Conservation (phyloP, 176 grass and related monocot species). For the Triticum aestivum region DNA sequence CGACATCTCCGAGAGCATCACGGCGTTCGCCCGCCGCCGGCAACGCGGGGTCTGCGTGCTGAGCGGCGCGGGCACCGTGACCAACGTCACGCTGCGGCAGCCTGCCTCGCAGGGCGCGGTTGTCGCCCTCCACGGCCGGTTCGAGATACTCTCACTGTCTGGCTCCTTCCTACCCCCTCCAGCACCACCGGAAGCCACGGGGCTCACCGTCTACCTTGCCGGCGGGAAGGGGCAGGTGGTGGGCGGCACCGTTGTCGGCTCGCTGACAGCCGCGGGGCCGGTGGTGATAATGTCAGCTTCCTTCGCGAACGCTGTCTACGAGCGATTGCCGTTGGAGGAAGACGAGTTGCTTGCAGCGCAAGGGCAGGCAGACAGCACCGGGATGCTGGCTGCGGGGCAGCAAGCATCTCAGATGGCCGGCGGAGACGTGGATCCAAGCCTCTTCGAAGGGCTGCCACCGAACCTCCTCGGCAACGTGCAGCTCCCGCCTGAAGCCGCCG, state of each 20-base stretch:
- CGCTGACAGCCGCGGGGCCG: conserved; percentile 51
- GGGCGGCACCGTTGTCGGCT: conserved; percentile 70
- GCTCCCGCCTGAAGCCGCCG: conserved; percentile 56
- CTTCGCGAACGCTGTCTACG: conserved; percentile 79
- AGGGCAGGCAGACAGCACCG: conserved; percentile 45
- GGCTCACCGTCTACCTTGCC: conserved; percentile 77
- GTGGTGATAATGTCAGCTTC: conserved; percentile 90
- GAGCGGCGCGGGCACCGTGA: conserved; percentile 65
- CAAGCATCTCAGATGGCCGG: conserved; percentile 45
- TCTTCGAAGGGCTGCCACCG: conserved; percentile 70
- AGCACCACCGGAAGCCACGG: conserved; percentile 70
- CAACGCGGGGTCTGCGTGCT: conserved; percentile 82
- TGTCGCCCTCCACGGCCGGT: conserved; percentile 69
- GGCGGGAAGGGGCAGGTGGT: conserved; percentile 83
- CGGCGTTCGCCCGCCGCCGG: conserved; percentile 68
- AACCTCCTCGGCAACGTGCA: conserved; percentile 82
- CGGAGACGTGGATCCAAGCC: conserved; percentile 43
- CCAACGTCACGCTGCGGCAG: conserved; percentile 73
- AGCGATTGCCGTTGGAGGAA: conserved; percentile 72
- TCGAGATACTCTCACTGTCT: conserved; percentile 86
- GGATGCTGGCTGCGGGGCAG: conserved; percentile 34
- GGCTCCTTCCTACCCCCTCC: conserved; percentile 86
- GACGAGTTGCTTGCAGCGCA: conserved; percentile 58
- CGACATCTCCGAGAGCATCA: conserved; percentile 73
- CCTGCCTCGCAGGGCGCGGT: conserved; percentile 59